Conservation (phyloP, 306 rosid genomes). For the Vicia faba region DNA sequence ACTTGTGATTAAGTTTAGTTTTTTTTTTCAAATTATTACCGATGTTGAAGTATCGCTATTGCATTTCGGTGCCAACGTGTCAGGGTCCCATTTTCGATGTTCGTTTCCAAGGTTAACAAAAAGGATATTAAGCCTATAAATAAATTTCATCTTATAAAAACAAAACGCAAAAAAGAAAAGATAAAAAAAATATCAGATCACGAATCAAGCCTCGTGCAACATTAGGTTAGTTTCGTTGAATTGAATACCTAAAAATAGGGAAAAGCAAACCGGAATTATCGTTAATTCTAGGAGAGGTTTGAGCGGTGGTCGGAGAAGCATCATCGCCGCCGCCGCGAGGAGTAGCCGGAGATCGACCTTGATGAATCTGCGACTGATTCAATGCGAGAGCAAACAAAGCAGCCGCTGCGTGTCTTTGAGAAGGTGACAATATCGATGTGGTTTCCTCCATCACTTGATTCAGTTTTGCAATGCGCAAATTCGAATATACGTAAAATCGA, state of each 20-base stretch:
- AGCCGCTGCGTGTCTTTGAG: slow-evolving; percentile 55
- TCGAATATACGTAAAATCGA: slow-evolving; percentile 7
- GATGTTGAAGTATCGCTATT: no score
- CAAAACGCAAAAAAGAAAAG: not conserved
- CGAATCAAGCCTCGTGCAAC: slow-evolving; percentile 12
- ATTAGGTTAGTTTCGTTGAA: not conserved
- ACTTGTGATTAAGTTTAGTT: no score
- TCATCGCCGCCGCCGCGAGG: slow-evolving; percentile 5
- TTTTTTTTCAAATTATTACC: no score
- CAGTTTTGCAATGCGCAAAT: not conserved
- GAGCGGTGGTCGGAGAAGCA: not conserved
- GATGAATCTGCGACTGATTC: slow-evolving; percentile 57
- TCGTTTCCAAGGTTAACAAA: no score
- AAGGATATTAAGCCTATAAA: no score
- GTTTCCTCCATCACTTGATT: slow-evolving; percentile 46
- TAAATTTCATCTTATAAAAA: not conserved
- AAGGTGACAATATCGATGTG: slow-evolving; percentile 38
- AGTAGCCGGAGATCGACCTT: slow-evolving; percentile 24
- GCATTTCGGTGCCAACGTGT: no score
- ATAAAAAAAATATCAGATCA: no score
- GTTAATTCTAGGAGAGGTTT: slow-evolving; percentile 42
- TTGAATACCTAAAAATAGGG: slow-evolving; percentile 55
- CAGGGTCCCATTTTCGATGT: no score
- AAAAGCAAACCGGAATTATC: slow-evolving; percentile 51
- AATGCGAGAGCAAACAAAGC: slow-evolving; percentile 56